Percentiles rank a stretch among this genome's conserved stretches.
These are phyloP conservation scores for Pseudopyricularia cyperi DNA, from an alignment of 2,329 filamentous ascomycete genomes.

Conservation along the genomic window DNA sequence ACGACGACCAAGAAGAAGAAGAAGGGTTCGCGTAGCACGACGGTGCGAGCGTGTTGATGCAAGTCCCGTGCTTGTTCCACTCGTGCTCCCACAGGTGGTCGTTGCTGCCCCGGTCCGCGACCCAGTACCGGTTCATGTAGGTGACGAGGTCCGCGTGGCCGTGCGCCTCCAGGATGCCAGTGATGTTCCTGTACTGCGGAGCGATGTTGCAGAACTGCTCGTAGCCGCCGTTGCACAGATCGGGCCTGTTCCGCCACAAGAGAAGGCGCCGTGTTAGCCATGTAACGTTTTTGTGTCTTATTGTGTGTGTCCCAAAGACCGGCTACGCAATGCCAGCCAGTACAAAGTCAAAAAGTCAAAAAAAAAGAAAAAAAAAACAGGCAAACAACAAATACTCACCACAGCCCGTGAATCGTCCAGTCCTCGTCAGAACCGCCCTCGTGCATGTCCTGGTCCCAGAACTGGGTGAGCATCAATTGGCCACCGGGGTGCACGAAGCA, in stretches of 20 bases:
- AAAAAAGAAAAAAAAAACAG: not conserved
- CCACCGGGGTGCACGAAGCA: constrained; percentile 29
- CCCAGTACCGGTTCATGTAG: constrained; percentile 29
- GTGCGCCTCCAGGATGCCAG: constrained; percentile 24
- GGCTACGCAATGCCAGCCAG: too few relatives aligned
- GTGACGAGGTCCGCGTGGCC: constrained; percentile 23
- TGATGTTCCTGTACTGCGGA: constrained; percentile 27
- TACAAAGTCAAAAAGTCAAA: not conserved
- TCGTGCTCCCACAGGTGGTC: constrained; percentile 53
- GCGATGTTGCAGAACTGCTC: constrained; percentile 28
- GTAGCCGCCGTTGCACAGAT: constrained; percentile 29
- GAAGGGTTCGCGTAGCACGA: constrained; percentile 50
- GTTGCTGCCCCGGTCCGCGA: constrained; percentile 21
- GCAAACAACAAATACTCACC: constrained; percentile 14
- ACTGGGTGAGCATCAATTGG: constrained; percentile 26
- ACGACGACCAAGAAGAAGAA: not conserved
- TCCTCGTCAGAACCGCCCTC: constrained; percentile 26
- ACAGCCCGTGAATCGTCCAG: constrained; percentile 31
- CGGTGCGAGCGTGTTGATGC: constrained; percentile 55
- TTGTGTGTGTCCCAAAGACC: too few relatives aligned
- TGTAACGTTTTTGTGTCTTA: not conserved
- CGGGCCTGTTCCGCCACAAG: constrained; percentile 19
- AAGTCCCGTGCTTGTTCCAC: constrained; percentile 61
- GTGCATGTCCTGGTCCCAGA: constrained; percentile 27
- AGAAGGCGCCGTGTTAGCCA: too few relatives aligned